Evolutionary conservation across 768 basidiomycete genomes (phyloP).

Genomic region (Suillus sp.): DNA sequence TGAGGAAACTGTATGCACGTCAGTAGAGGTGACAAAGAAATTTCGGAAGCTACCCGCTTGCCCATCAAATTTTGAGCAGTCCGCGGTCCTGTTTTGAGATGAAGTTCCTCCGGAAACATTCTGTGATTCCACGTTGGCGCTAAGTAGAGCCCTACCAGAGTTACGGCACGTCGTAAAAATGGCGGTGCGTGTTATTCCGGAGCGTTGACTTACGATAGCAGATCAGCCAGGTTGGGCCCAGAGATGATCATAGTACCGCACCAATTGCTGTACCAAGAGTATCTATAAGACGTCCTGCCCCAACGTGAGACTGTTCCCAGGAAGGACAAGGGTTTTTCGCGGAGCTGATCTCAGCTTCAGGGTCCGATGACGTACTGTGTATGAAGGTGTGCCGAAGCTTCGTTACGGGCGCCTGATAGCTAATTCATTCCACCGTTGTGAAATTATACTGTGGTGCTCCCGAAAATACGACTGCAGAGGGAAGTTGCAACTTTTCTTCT

Average conservation of each 20-base stretch:
- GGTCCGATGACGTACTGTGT: neutral
- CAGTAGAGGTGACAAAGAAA: neutral
- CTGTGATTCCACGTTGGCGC: neutral
- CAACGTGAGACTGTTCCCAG: neutral
- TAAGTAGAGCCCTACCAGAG: neutral
- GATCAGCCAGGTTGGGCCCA: neutral
- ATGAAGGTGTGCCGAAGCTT: neutral
- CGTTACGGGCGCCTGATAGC: neutral
- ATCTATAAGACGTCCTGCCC: neutral
- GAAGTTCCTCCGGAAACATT: neutral
- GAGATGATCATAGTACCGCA: neutral
- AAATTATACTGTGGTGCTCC: neutral
- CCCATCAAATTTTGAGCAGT: neutral
- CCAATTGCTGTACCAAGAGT: neutral
- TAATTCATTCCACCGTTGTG: neutral
- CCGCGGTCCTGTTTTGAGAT: neutral
- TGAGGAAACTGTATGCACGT: neutral
- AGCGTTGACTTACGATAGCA: neutral
- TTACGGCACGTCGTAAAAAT: neutral
- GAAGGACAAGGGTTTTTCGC: neutral
- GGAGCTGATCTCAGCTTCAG: neutral
- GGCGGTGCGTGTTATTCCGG: neutral
- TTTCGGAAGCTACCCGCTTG: neutral
- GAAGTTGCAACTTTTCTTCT: neutral
- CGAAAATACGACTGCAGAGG: neutral